These are phyloP conservation scores for Naganishia sp. DNA, from an alignment of 1,284 basidiomycete genomes.

Conservation along the genomic window DNA sequence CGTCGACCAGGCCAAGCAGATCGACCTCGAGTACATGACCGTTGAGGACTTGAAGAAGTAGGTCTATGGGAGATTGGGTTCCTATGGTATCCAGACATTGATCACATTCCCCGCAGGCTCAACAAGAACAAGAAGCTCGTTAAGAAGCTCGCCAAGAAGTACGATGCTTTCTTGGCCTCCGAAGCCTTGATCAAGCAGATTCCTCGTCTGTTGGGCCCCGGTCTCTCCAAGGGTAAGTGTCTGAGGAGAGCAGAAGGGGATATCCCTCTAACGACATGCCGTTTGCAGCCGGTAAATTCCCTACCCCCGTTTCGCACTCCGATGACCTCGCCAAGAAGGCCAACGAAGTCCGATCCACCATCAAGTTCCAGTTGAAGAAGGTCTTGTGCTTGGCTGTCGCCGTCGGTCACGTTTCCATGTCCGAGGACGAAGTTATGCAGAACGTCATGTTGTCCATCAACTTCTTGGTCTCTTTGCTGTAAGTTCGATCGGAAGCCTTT, in stretches of 20 bases:
- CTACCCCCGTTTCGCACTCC: conserved; percentile 88
- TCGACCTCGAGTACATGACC: conserved; percentile 97
- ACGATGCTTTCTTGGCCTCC: conserved; percentile 98
- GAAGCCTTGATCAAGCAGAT: conserved; percentile 99
- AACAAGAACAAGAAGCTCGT: conserved; percentile 99
- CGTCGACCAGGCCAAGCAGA: conserved; percentile 97
- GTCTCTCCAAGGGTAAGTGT: conserved; percentile 87
- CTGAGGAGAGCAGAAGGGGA: neutral
- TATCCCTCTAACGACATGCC: neutral
- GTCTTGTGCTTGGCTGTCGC: conserved; percentile 99
- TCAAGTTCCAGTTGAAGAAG: conserved; percentile 99
- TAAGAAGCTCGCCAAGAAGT: conserved; percentile 99
- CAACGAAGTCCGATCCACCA: conserved; percentile 93
- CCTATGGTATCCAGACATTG: neutral
- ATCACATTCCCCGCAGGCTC: conserved; percentile 60
- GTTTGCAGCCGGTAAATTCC: conserved; percentile 91
- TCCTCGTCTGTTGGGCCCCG: conserved; percentile 97
- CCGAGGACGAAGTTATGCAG: conserved; percentile 91
- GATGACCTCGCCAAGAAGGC: conserved; percentile 94
- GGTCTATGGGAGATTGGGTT: conserved; percentile 53
- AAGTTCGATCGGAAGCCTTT: conserved; percentile 1
- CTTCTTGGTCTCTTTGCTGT: conserved; percentile 95
- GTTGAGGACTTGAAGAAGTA: conserved; percentile 98
- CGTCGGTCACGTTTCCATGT: conserved; percentile 96
- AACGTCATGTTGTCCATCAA: conserved; percentile 99